phyloP scores from a whole-genome alignment of 305 asterid genomes.

The Caryopteris hybrid region DNA sequence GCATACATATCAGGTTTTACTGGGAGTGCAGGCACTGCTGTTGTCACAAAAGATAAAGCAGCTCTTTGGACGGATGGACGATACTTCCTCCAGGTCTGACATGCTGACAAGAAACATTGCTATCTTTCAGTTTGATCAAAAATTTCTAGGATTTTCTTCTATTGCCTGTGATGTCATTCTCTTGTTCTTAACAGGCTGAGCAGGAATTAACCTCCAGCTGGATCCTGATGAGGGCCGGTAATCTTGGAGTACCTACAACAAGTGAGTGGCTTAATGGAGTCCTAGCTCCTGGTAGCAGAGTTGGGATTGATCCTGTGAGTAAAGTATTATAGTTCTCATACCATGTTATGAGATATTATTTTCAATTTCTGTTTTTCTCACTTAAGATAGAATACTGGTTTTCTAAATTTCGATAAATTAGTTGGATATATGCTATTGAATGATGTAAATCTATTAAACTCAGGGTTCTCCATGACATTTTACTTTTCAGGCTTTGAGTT shows the following conservation, averaged over 20 bases:
- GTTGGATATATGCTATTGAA: background rate
- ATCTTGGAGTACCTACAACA: constrained; percentile 76
- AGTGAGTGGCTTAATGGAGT: constrained; percentile 88
- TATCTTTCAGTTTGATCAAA: background rate
- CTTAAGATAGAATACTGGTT: background rate
- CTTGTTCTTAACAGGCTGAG: constrained; percentile 65
- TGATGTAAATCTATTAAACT: background rate
- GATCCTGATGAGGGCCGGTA: constrained; percentile 94
- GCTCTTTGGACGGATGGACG: constrained; percentile 99
- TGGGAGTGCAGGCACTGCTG: constrained; percentile 98
- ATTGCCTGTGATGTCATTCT: constrained; percentile 14
- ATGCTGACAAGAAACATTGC: background rate
- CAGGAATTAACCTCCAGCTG: constrained; percentile 78
- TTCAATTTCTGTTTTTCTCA: background rate
- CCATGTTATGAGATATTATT: constrained; percentile 8
- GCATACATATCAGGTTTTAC: constrained; percentile 91
- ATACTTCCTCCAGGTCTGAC: constrained; percentile 84
- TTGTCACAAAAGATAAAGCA: constrained; percentile 92
- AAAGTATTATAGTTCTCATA: constrained; percentile 20
- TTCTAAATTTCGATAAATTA: constrained; percentile 13
- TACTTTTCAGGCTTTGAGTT: background rate
- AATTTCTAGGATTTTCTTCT: constrained; percentile 4
- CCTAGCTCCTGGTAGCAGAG: constrained; percentile 81
- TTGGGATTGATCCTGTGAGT: constrained; percentile 98
- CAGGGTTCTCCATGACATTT: background rate